Percentiles rank a stretch among this genome's conserved stretches.
phyloP scores from a whole-genome alignment of 257 asterid species.

The Nicotiana noctiflora region DNA sequence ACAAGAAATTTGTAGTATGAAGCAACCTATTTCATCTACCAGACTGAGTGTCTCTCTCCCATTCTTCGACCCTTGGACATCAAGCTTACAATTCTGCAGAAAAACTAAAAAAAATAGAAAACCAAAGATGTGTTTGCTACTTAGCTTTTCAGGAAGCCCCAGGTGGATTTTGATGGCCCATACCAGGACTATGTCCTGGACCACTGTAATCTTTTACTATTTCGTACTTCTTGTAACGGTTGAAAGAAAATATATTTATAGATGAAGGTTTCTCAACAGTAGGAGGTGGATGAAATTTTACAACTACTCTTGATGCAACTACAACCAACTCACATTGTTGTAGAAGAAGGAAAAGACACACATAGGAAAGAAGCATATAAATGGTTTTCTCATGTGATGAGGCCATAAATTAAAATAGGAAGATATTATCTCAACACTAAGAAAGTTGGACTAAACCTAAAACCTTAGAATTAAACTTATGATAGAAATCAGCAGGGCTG shows the following conservation, averaged over 20 bases:
- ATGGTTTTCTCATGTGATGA: neutral
- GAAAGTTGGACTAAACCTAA: neutral
- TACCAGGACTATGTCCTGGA: constrained; percentile 9
- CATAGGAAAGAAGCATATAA: neutral
- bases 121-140: neutral
- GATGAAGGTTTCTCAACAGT: neutral
- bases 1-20: neutral
- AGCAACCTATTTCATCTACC: neutral
- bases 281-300: neutral
- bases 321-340: neutral
- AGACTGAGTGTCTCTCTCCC: neutral
- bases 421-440: neutral
- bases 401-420: neutral
- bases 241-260: neutral
- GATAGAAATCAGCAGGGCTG: neutral
- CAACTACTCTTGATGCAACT: neutral
- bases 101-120: neutral
- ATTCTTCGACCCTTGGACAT: neutral
- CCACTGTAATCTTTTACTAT: neutral
- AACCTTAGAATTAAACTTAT: neutral
- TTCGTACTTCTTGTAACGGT: constrained; percentile 1
- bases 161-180: constrained; percentile 7
- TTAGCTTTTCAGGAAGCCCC: neutral
- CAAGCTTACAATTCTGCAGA: neutral
- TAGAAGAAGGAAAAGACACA: neutral